phyloP scores from a whole-genome alignment of 345 rosid species.

The Eucalyptus sp. region DNA sequence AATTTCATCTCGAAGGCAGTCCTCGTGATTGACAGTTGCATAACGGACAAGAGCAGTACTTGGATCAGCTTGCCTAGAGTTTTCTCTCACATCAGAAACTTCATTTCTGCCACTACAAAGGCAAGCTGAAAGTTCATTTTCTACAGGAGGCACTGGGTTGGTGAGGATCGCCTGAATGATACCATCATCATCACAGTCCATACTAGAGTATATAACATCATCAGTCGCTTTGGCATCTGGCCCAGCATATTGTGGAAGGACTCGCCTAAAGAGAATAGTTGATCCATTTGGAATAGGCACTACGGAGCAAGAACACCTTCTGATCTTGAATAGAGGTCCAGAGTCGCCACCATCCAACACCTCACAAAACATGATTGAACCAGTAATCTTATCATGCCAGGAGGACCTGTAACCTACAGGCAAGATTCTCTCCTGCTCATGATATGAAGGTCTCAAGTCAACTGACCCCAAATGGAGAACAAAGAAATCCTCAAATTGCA shows the following conservation, averaged over 20 bases:
- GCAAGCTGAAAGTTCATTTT: conserved; percentile 50
- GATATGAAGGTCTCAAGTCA: conserved; percentile 76
- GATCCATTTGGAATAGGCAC: conserved; percentile 48
- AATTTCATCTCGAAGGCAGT: conserved; percentile 33
- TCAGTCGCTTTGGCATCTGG: conserved; percentile 17
- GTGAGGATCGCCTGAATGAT: conserved; percentile 52
- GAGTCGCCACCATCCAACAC: conserved; percentile 74
- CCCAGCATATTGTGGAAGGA: conserved; percentile 9
- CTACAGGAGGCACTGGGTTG: conserved; percentile 54
- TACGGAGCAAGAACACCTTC: conserved; percentile 68
- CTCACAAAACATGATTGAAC: conserved; percentile 76
- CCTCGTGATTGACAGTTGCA: conserved; percentile 3
- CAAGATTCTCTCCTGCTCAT: conserved; percentile 43
- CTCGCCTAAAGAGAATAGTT: conserved; percentile 38
- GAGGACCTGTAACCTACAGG: conserved; percentile 88
- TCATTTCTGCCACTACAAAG: conserved; percentile 16
- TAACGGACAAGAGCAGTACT: conserved; percentile 10
- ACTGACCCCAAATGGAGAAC: conserved; percentile 73
- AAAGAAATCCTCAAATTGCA: conserved; percentile 90
- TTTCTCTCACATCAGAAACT: conserved; percentile 6
- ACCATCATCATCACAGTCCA: conserved; percentile 32
- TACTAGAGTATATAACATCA: conserved; percentile 1
- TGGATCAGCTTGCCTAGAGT: conserved; percentile 10
- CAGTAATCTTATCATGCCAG: conserved; percentile 98
- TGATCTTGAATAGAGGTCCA: conserved; percentile 84